These are phyloP conservation scores for Colletotrichum scovillei DNA, from an alignment of 2,329 filamentous ascomycete species.

Conservation along the genomic window DNA sequence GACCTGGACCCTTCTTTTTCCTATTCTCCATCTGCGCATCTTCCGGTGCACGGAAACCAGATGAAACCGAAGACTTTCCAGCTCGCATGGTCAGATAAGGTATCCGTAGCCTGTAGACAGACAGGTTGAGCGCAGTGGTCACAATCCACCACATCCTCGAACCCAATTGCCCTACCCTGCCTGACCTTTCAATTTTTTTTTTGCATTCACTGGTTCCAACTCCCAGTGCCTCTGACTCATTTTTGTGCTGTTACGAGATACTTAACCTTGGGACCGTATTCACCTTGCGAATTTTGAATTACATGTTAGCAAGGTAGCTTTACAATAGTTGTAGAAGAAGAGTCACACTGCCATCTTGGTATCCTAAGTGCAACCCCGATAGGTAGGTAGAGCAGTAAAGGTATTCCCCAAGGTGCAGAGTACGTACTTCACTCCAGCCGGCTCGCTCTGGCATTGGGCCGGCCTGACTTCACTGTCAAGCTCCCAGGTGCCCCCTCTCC, in stretches of 20 bases:
- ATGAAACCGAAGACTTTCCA: conserved; percentile 22
- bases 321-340: neutral
- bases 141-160: neutral
- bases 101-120: neutral
- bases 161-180: neutral
- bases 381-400: neutral
- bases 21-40: neutral
- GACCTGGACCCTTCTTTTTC: conserved; percentile 15
- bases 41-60: conserved; percentile 6
- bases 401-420: neutral
- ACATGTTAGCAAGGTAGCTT: neutral
- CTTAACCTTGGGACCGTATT: neutral
- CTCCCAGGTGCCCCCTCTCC: conserved; percentile 4
- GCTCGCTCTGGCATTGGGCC: conserved; percentile 14
- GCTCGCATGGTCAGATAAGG: neutral
- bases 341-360: neutral
- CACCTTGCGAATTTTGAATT: neutral
- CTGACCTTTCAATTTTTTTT: neutral
- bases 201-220: neutral
- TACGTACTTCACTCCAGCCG: conserved; percentile 13
- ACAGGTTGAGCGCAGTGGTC: neutral
- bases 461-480: conserved; percentile 26
- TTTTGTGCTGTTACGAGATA: neutral
- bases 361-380: neutral
- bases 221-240: neutral